Percentiles rank a stretch among this genome's conserved stretches.
These are phyloP conservation scores for Eimeria acervulina DNA, from an alignment of 169 alveolate genomes.

Conservation along the genomic window DNA sequence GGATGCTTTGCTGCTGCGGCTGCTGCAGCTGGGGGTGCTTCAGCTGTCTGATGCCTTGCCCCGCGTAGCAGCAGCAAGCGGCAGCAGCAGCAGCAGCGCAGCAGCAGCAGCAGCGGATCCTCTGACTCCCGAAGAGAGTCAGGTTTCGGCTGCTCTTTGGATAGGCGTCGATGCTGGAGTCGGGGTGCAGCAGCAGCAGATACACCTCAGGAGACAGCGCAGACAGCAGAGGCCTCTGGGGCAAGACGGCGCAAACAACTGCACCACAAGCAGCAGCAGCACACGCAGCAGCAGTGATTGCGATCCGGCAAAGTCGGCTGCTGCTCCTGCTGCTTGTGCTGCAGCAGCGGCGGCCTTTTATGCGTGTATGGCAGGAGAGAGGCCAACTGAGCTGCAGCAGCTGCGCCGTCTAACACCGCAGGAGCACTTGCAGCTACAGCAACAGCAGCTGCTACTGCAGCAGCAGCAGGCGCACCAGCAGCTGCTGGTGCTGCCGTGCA, in stretches of 20 bases:
- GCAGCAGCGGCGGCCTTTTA: constrained; percentile 27
- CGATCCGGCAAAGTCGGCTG: too few relatives aligned
- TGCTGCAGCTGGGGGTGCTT: too few relatives aligned
- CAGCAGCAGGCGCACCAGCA: neutral
- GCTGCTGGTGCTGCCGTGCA: neutral
- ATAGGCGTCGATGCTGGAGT: constrained; percentile 5
- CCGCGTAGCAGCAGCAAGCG: too few relatives aligned
- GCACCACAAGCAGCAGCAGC: neutral
- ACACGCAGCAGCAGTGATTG: too few relatives aligned
- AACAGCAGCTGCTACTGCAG: constrained; percentile 10
- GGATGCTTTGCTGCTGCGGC: constrained; percentile 72
- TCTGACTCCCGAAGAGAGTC: constrained; percentile 15
- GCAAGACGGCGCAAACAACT: neutral
- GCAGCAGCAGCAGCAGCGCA: too few relatives aligned
- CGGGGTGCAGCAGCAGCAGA: constrained; percentile 7
- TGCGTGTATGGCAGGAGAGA: constrained; percentile 7
- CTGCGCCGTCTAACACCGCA: constrained; percentile 6
- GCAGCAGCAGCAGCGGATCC: neutral
- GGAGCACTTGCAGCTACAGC: constrained; percentile 26
- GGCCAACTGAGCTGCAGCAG: constrained; percentile 43
- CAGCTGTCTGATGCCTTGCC: too few relatives aligned
- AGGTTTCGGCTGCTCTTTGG: constrained; percentile 40
- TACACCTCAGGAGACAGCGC: neutral
- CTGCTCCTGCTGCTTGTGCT: too few relatives aligned
- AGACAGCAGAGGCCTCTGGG: neutral